phyloP scores from a whole-genome alignment of 176 grass and related monocot genomes.

The Musa beccarii region DNA sequence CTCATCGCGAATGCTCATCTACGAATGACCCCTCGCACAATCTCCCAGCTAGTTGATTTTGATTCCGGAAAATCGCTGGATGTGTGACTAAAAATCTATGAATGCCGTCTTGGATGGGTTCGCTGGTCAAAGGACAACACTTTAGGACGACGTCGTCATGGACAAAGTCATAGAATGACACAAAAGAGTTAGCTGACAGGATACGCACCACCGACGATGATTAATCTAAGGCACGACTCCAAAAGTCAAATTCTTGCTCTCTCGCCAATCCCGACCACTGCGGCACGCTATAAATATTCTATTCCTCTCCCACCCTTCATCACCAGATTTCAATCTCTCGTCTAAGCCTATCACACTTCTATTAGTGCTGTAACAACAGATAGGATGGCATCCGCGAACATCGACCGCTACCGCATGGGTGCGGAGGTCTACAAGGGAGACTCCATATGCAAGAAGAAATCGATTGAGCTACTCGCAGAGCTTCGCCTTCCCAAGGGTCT shows the following conservation, averaged over 20 bases:
- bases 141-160: not conserved
- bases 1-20: too few species aligned
- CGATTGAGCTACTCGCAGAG: slow-evolving; percentile 11
- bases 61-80: too few species aligned
- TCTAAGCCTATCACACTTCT: slow-evolving; percentile 19
- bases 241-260: too few species aligned
- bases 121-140: not conserved
- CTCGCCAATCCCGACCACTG: not conserved
- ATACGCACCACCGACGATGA: not conserved
- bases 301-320: not conserved
- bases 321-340: slow-evolving; percentile 17
- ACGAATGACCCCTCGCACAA: too few species aligned
- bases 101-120: too few species aligned
- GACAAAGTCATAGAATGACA: too few species aligned
- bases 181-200: too few species aligned
- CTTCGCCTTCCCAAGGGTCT: slow-evolving; percentile 29
- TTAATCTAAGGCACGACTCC: too few species aligned
- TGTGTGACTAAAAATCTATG: too few species aligned
- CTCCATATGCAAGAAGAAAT: slow-evolving; percentile 3
- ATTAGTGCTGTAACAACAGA: slow-evolving; percentile 3
- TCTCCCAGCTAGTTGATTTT: too few species aligned
- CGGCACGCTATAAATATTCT: slow-evolving; percentile 27
- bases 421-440: slow-evolving; percentile 6
- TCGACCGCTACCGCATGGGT: not conserved
- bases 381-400: slow-evolving; percentile 11